A percentile compares a stretch with the other conserved stretches of the same genome.
Conservation (phyloP, 2,329 filamentous ascomycete species). For the Escovopsis sp. region DNA sequence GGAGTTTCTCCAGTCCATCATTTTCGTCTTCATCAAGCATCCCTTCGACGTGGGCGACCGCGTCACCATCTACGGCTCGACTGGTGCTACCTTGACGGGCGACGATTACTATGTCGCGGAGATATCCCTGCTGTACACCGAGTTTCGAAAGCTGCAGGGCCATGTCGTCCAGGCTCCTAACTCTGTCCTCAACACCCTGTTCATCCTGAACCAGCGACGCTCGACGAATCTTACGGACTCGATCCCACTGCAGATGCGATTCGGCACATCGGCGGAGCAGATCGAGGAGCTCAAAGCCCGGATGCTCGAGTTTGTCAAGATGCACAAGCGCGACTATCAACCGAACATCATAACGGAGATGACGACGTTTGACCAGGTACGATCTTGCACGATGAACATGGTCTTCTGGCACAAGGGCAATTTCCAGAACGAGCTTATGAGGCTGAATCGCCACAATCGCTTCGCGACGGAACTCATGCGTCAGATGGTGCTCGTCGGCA, state of each 20-base stretch:
- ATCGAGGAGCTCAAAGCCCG: conserved; percentile 69
- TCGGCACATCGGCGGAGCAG: conserved; percentile 68
- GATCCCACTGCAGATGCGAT: conserved; percentile 70
- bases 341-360: conserved; percentile 77
- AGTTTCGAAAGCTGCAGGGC: conserved; percentile 98
- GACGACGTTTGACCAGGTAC: conserved; percentile 62
- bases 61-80: conserved; percentile 81
- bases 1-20: conserved; percentile 83
- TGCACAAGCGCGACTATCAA: conserved; percentile 82
- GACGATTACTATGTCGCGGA: conserved; percentile 96
- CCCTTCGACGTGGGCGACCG: conserved; percentile 93
- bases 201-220: conserved; percentile 87
- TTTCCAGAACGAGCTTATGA: conserved; percentile 87
- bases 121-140: conserved; percentile 82
- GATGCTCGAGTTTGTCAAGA: conserved; percentile 67
- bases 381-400: conserved; percentile 76
- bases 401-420: conserved; percentile 97
- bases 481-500: conserved; percentile 67
- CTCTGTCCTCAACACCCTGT: conserved; percentile 79
- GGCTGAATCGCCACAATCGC: conserved; percentile 80
- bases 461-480: conserved; percentile 87
- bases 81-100: conserved; percentile 59
- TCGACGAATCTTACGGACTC: conserved; percentile 80
- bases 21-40: conserved; percentile 95
- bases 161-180: conserved; percentile 94